Base-by-base conservation (phyloP, 192 early-diverging fungal genomes). In the Phlyctochytrium bullatum region DNA sequence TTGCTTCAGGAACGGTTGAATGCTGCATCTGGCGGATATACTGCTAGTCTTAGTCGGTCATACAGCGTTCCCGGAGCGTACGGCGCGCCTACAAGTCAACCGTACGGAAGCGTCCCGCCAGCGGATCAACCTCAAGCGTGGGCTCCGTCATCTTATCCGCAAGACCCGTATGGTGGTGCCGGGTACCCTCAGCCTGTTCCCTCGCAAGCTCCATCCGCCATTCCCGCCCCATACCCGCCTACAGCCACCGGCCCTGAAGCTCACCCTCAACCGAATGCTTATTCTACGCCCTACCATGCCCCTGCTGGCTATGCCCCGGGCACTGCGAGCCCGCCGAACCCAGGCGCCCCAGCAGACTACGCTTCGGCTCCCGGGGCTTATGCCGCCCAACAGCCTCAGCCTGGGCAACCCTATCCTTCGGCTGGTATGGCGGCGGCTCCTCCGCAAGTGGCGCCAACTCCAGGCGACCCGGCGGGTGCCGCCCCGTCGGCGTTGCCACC, bases 1-100 rank as follows among this genome's bases (percentile, higher is more conserved):
- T 72, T 98, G 52, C 72, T 98, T 60, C 89, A 94, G 61, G 89
- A 84, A 67, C 74, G 82, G 23, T 61, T 83, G 62, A 68, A 65
- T 29, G 61, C 57, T 2, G 62, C 77, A 3, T 36, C 33, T 23
- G 31, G 52, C 2, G 61, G 36, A 6, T 73, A 73, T 58, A 52
- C 60, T 16, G 35, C 34, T 23, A 6, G 10, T 30, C 30, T 33
- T 1, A 30, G 23, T 16, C 66, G 34, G 36, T 25, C 35, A 36
- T 47, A 61, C n/a, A 33, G n/a, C 16, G 34, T 60, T 31, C 57
- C 58, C 1, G 34, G 40, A 2, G 53, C 68, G n/a, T 59, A 57
- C 10, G 24, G 34, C 16, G 34, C 34, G 29, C 31, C 20, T 31
- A 20, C 20, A 31, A 10, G 6, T 17, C 32, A 50, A 34, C 65